These are phyloP conservation scores for Juncus effusus DNA, from an alignment of 176 grass and related monocot species.

Conservation along the genomic window DNA sequence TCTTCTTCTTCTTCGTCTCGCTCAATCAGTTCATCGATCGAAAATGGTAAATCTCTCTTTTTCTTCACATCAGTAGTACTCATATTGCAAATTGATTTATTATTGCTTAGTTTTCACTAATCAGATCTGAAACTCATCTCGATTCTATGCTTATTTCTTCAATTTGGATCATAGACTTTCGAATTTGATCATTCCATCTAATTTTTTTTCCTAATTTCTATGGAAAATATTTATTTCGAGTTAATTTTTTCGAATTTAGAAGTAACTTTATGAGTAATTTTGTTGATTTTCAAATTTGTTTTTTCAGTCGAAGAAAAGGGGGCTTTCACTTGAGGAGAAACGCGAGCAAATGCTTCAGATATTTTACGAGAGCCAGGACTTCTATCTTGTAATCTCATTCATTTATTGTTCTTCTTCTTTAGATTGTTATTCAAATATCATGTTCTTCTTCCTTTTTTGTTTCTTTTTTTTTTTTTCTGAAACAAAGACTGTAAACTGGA, in stretches of 20 bases:
- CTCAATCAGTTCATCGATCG: background rate
- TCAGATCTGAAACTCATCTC: background rate
- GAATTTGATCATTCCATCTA: background rate
- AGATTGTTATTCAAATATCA: background rate
- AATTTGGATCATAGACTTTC: background rate
- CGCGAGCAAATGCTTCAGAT: constrained; percentile 97
- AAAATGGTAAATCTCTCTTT: constrained; percentile 22
- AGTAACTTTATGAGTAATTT: too few species aligned
- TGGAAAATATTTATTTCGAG: background rate
- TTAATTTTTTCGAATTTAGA: too few species aligned
- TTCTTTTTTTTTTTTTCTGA: background rate
- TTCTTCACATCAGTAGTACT: background rate
- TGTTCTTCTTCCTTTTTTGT: background rate
- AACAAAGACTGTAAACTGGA: too few species aligned
- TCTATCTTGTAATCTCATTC: constrained; percentile 61
- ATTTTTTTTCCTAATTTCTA: too few species aligned
- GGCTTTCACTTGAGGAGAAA: constrained; percentile 91
- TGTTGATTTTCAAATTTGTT: constrained; percentile 10
- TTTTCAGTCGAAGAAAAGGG: constrained; percentile 94
- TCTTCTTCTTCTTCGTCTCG: too few species aligned
- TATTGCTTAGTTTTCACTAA: background rate
- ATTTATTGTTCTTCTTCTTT: background rate
- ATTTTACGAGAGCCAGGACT: constrained; percentile 77
- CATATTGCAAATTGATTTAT: background rate
- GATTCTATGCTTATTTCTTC: background rate